Evolutionary conservation across 768 basidiomycete genomes (phyloP).

Genomic region (Tylopilus felleus): DNA sequence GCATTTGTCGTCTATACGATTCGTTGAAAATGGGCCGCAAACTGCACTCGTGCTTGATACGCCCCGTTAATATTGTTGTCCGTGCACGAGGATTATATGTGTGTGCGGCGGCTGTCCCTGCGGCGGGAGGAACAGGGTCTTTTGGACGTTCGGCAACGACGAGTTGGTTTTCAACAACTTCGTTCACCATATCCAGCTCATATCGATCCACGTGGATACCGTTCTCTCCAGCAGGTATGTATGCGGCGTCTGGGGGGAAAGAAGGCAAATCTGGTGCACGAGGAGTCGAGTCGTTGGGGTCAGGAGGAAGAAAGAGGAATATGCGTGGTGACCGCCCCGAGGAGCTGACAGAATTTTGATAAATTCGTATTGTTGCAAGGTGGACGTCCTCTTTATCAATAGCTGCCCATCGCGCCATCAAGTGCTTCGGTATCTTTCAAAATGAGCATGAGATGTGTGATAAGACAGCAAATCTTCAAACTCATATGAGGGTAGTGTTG

Average conservation of each 20-base stretch:
- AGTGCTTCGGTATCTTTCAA: slow-evolving; percentile 74
- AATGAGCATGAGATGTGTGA: slow-evolving; percentile 5
- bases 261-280: slow-evolving; percentile 22
- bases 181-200: slow-evolving; percentile 85
- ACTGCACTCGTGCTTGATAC: slow-evolving; percentile 79
- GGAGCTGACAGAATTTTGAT: slow-evolving; percentile 45
- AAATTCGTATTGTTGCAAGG: slow-evolving; percentile 83
- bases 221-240: slow-evolving; percentile 29
- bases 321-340: slow-evolving; percentile 55
- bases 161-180: slow-evolving; percentile 79
- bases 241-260: slow-evolving; percentile 29
- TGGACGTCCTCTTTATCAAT: slow-evolving; percentile 72
- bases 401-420: slow-evolving; percentile 83
- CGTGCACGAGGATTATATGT: slow-evolving; percentile 59
- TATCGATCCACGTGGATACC: slow-evolving; percentile 58
- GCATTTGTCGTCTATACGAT: slow-evolving; percentile 69
- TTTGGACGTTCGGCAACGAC: slow-evolving; percentile 83
- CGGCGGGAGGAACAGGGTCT: slow-evolving; percentile 43
- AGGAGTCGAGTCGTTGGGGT: slow-evolving; percentile 42
- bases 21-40: slow-evolving; percentile 66
- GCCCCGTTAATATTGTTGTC: slow-evolving; percentile 74
- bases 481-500: neutral
- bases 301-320: slow-evolving; percentile 62
- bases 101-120: slow-evolving; percentile 35
- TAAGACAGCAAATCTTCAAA: slow-evolving; percentile 1